A percentile compares a stretch with the other conserved stretches of the same genome.
These are phyloP conservation scores for Hypomontagnella monticulosa DNA, from an alignment of 495 filamentous ascomycete genomes.

Conservation along the genomic window DNA sequence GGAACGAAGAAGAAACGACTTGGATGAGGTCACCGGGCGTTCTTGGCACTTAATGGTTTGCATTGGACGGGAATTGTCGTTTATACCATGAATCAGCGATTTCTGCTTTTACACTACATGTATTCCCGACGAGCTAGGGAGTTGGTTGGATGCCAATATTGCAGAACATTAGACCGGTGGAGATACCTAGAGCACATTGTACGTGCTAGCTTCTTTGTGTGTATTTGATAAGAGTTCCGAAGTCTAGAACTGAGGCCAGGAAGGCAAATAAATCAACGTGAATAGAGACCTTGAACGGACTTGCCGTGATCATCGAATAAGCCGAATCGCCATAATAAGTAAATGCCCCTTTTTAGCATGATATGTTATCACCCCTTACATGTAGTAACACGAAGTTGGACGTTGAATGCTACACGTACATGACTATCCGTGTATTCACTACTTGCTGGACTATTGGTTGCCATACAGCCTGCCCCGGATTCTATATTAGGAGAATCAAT, in stretches of 20 bases:
- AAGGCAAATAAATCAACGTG: background rate
- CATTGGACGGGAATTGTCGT: conserved; percentile 18
- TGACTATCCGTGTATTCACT: too few relatives aligned
- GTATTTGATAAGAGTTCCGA: conserved; percentile 5
- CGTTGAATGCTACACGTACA: too few relatives aligned
- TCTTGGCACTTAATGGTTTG: conserved; percentile 26
- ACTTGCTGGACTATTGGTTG: too few relatives aligned
- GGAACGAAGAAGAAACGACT: conserved; percentile 29
- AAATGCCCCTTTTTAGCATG: too few relatives aligned
- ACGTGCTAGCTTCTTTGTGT: conserved; percentile 10
- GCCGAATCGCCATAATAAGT: too few relatives aligned
- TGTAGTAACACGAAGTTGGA: too few relatives aligned
- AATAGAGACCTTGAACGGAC: background rate
- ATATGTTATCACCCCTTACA: too few relatives aligned
- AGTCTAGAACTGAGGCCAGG: conserved; percentile 14
- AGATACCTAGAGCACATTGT: conserved; percentile 31
- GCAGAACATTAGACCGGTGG: conserved; percentile 24
- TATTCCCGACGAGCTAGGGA: conserved; percentile 10
- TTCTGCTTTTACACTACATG: conserved; percentile 21
- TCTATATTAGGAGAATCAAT: too few relatives aligned
- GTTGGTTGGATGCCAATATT: conserved; percentile 11
- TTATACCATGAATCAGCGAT: conserved; percentile 28
- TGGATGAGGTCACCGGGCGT: conserved; percentile 41
- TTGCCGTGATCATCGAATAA: background rate
- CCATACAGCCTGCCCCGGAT: too few relatives aligned